These are phyloP conservation scores for Acanthamoeba royreba DNA, from an alignment of 208 protist species.

Conservation along the genomic window DNA sequence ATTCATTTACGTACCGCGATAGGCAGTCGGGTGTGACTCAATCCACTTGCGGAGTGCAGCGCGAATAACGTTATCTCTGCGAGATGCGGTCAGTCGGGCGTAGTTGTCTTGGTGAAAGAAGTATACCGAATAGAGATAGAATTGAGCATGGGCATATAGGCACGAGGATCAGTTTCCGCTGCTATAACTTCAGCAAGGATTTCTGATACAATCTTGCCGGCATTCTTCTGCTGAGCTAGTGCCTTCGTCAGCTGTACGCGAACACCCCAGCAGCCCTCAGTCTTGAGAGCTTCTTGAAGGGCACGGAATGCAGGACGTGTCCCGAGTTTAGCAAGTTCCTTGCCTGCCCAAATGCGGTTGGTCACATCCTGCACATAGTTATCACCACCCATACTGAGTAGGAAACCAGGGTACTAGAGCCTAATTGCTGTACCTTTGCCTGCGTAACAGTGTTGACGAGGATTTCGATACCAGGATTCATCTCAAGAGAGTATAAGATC, in stretches of 20 bases:
- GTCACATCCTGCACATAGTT: not conserved
- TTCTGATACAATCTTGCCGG: not conserved
- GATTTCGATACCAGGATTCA: not conserved
- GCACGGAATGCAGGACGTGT: not conserved
- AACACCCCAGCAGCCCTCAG: not conserved
- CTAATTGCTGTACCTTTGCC: not conserved
- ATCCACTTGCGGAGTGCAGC: not conserved
- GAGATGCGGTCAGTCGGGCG: no score
- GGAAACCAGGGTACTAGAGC: not conserved
- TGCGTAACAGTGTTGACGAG: not conserved
- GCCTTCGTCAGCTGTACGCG: not conserved
- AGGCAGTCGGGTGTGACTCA: not conserved
- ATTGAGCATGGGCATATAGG: not conserved
- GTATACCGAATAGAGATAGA: not conserved
- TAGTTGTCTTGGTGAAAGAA: no score
- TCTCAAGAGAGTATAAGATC: not conserved
- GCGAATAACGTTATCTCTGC: not conserved
- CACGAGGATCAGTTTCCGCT: not conserved
- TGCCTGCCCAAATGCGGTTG: not conserved
- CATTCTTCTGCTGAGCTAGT: not conserved
- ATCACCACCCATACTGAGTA: no score
- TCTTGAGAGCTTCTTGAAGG: not conserved
- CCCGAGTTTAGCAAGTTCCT: not conserved
- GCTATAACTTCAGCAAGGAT: not conserved
- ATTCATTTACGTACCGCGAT: not conserved